Base-by-base conservation (phyloP, 768 basidiomycete genomes). In the Cubamyces sp. region DNA sequence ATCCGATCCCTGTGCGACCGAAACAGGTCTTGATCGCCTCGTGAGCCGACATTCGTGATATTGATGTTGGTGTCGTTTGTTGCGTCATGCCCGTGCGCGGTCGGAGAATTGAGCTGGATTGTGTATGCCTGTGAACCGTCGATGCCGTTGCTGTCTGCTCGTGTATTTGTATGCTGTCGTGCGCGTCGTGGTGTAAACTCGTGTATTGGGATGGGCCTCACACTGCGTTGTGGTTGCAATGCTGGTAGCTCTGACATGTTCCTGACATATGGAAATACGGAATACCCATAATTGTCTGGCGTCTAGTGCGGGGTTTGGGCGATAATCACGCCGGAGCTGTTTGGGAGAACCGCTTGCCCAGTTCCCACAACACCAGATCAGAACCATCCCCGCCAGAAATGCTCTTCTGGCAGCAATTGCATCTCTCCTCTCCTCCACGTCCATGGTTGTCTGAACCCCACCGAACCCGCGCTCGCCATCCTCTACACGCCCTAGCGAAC, bases 21-120 rank as follows among this genome's bases (percentile, higher is more conserved):
- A 37, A 30, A 45, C 60, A 72, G 71, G 71, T 72, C 26, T 60
- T 71, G 57, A 70, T 73, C 43, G 71, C 70, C 45, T 65, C 62
- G 23, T 70, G 62, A 64, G 43, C 21, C 42, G 11, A 51, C 8
- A 47, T 19, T n/a, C 34, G 45, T 47, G 59, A 54, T 48, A 14
- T 25, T 53, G 51, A 54, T 54, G 41, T 34, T 48, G 55, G 15
- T 37, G 30, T n/a, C 39, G 28, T 30, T 16, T 7, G 34, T 48
- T 56, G 60, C 60, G 46, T 56, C 60, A 56, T 51, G 49, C 6
- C 26, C 42, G 41, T 26, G 16, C 41, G 41, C 41, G n/a, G 9
- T 34, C 28, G 43, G 54, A 14, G 43, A 46, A 34, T 37, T 28
- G 47, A 26, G 26, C n/a, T 28, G 47, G 26, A 25, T 14, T 34